phyloP scores from a whole-genome alignment of 805 yeast genomes.

The Lachancea sp. region DNA sequence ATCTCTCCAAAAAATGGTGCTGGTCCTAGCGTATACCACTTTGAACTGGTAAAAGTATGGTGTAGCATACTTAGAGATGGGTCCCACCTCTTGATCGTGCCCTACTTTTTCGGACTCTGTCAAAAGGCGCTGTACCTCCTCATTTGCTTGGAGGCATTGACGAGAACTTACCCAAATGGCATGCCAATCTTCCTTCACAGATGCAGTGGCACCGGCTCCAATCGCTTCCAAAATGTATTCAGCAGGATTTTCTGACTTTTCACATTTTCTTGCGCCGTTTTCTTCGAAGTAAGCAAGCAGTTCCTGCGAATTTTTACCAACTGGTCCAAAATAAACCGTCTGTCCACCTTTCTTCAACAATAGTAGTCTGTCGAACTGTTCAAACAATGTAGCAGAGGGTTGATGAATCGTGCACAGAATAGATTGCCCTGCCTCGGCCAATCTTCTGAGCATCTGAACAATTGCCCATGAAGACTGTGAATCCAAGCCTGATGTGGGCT shows the following conservation, averaged over 20 bases:
- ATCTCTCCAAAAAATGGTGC: slow-evolving; percentile 48
- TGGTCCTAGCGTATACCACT: slow-evolving; percentile 37
- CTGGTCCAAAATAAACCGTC: slow-evolving; percentile 36
- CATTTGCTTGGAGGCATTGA: slow-evolving; percentile 28
- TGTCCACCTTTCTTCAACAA: slow-evolving; percentile 46
- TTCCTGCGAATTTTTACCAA: slow-evolving; percentile 38
- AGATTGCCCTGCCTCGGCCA: slow-evolving; percentile 45
- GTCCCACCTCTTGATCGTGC: background rate
- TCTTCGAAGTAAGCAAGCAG: slow-evolving; percentile 56
- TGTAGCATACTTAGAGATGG: slow-evolving; percentile 26
- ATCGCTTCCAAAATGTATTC: slow-evolving; percentile 42
- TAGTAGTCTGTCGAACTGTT: slow-evolving; percentile 42
- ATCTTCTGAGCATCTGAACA: slow-evolving; percentile 38
- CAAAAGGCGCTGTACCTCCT: slow-evolving; percentile 28
- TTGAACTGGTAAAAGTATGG: slow-evolving; percentile 41
- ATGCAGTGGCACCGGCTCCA: slow-evolving; percentile 42
- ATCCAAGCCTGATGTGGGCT: slow-evolving; percentile 49
- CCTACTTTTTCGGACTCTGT: slow-evolving; percentile 1
- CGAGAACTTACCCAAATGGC: slow-evolving; percentile 49
- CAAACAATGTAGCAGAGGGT: slow-evolving; percentile 46
- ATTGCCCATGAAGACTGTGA: slow-evolving; percentile 49
- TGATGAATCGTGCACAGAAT: slow-evolving; percentile 53
- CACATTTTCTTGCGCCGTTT: slow-evolving; percentile 60
- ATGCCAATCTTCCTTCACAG: slow-evolving; percentile 48
- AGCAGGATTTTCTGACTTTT: slow-evolving; percentile 36